These are phyloP conservation scores for Areca catechu DNA, from an alignment of 176 grass and related monocot genomes.

Conservation along the genomic window DNA sequence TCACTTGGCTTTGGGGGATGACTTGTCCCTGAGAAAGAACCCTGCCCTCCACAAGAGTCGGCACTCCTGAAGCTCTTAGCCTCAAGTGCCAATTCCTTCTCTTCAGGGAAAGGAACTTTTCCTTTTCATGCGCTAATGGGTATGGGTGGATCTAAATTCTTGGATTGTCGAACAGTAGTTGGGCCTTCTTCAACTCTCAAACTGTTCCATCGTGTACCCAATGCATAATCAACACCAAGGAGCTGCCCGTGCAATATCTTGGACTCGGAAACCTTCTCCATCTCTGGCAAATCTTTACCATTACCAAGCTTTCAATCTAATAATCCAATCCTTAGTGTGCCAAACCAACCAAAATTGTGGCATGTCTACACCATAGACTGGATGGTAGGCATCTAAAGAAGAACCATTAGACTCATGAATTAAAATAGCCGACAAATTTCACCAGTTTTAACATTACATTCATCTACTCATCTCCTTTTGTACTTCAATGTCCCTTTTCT, in stretches of 20 bases:
- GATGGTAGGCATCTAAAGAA: not conserved
- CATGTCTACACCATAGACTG: not conserved
- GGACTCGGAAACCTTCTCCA: conserved; percentile 19
- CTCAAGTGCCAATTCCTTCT: conserved; percentile 46
- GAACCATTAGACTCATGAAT: too few species aligned
- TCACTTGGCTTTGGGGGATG: conserved; percentile 79
- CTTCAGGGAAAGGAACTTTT: conserved; percentile 43
- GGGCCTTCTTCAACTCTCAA: not conserved
- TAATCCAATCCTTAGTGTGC: not conserved
- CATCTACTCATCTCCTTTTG: too few species aligned
- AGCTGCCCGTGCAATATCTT: not conserved
- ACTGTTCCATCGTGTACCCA: not conserved
- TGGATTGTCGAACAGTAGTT: not conserved
- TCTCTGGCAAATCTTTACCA: conserved; percentile 3
- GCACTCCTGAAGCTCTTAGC: conserved; percentile 72
- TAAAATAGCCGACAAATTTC: too few species aligned
- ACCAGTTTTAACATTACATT: too few species aligned
- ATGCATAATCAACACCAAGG: not conserved
- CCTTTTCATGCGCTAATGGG: conserved; percentile 55
- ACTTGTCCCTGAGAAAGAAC: conserved; percentile 75
- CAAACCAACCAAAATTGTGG: not conserved
- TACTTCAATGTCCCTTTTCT: too few species aligned
- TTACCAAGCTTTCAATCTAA: not conserved
- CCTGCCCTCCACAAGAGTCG: conserved; percentile 48
- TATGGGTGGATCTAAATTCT: conserved; percentile 29